Evolutionary conservation across 2,329 filamentous ascomycete genomes (phyloP), one percentile per base, ranked within the genome.

Genomic region (Claviceps quebecensis): DNA sequence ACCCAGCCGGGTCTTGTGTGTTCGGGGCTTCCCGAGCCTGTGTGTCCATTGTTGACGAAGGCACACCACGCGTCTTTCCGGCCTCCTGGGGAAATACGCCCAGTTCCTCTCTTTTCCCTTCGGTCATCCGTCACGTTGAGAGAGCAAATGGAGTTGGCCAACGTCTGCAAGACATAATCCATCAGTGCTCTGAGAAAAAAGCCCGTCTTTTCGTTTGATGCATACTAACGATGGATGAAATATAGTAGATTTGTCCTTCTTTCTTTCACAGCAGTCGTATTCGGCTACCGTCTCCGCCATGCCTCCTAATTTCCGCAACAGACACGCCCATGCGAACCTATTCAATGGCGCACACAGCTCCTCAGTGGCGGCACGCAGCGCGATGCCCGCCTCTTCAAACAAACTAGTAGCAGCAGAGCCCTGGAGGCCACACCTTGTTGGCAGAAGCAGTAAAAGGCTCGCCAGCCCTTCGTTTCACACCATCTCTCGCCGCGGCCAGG

Each of bases 401-500:
- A 36, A 48, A 13, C 23, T 36, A 17, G 49, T 47, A 47, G 47
- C 41, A 51, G 46, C 49, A 46, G 40, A 43, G 51, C 53, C 55
- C 54, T 50, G 52, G 55, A 49, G 49, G 54, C 51, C 46, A 45
- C 49, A 50, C n/a, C 47, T 47, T 47, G 36, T 52, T n/a, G 43
- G 22, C 41, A 34, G 29, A 34, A 50, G 40, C 47, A 39, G 48
- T 40, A 34, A 54, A 34, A 52, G 49, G 14, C 34, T 52, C 37
- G 34, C 39, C 48, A 47, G 50, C 36, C 52, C 52, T 44, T 53
- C 54, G 5, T 53, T 54, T 43, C 39, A 45, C 7, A 47, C 50
- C 37, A 39, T 56, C 36, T 37, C 41, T 23, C 55, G 54, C 36
- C 55, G 55, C 34, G 16, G 40, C 54, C 64, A 64, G 54, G 72